These are phyloP conservation scores for Cladophialophora carrionii DNA, from an alignment of 2,329 filamentous ascomycete species.

Conservation along the genomic window DNA sequence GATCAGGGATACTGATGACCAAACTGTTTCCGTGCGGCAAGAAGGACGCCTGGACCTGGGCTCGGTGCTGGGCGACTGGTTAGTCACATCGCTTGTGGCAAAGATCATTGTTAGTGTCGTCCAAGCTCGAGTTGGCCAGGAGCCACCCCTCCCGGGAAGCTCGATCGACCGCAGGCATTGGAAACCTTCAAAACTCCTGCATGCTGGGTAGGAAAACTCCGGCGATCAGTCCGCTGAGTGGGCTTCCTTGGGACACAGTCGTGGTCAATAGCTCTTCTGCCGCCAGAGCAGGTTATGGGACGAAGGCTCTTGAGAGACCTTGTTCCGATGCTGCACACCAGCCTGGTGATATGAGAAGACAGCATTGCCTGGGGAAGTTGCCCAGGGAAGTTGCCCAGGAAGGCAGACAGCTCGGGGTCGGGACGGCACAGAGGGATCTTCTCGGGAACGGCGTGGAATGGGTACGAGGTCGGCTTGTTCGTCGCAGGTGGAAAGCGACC, in stretches of 20 bases:
- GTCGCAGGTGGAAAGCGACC: too few relatives aligned
- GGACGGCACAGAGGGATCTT: too few relatives aligned
- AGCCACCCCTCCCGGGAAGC: not conserved
- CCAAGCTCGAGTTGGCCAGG: not conserved
- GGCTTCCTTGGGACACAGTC: not conserved
- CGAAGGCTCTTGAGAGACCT: not conserved
- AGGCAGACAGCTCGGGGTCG: too few relatives aligned
- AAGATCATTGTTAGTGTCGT: not conserved
- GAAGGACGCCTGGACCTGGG: not conserved
- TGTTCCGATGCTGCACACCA: not conserved
- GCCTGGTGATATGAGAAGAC: not conserved
- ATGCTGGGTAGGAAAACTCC: not conserved
- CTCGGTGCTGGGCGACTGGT: not conserved
- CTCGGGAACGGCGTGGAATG: too few relatives aligned
- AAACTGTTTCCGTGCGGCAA: not conserved
- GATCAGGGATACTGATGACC: not conserved
- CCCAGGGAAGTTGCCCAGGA: too few relatives aligned
- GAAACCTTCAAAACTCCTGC: not conserved
- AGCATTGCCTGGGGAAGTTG: too few relatives aligned
- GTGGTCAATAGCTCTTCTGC: not conserved
- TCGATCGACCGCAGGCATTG: not conserved
- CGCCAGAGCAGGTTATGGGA: not conserved
- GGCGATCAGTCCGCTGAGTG: not conserved
- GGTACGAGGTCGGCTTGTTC: too few relatives aligned
- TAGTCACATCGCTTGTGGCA: slow-evolving; percentile 3